Evolutionary conservation across 768 basidiomycete genomes (phyloP).

Genomic region (Rhodotorula graminis): DNA sequence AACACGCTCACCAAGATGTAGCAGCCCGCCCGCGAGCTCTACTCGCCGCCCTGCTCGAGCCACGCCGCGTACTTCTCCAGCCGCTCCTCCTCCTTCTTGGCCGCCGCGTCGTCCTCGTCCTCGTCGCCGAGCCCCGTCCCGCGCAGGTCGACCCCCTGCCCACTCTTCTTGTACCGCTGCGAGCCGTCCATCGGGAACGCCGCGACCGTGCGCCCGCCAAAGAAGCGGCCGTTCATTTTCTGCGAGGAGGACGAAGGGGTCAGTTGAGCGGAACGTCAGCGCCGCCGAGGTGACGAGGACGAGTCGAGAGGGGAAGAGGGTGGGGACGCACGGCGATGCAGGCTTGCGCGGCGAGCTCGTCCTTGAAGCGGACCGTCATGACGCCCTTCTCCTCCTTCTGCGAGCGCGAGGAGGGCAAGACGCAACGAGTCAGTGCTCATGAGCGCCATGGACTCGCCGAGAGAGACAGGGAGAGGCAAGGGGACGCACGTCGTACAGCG

Average conservation of each 20-base stretch:
- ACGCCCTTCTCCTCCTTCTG: slow-evolving; percentile 89
- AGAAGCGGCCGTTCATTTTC: slow-evolving; percentile 94
- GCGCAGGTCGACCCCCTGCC: neutral
- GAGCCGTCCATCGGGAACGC: slow-evolving; percentile 77
- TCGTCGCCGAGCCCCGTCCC: slow-evolving; percentile 8
- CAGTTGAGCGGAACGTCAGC: too few relatives aligned
- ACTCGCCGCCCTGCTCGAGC: slow-evolving; percentile 32
- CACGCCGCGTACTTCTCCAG: slow-evolving; percentile 35
- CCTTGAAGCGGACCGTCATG: slow-evolving; percentile 94
- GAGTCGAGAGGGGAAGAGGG: neutral
- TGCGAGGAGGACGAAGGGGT: slow-evolving; percentile 42
- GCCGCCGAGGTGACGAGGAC: neutral
- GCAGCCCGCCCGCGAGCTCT: neutral
- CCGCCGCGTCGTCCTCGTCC: neutral
- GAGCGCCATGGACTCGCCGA: too few relatives aligned
- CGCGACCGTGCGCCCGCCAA: slow-evolving; percentile 74
- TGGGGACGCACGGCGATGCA: slow-evolving; percentile 67
- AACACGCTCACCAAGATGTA: too few relatives aligned
- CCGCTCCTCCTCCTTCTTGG: slow-evolving; percentile 28
- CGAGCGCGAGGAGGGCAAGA: neutral
- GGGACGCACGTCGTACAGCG: slow-evolving; percentile 80
- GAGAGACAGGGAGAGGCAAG: too few relatives aligned
- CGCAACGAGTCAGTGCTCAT: too few relatives aligned
- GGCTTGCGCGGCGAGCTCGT: slow-evolving; percentile 84
- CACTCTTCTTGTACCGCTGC: slow-evolving; percentile 34